Base-by-base conservation (phyloP, 768 basidiomycete genomes). In the Agrocybe praecox region DNA sequence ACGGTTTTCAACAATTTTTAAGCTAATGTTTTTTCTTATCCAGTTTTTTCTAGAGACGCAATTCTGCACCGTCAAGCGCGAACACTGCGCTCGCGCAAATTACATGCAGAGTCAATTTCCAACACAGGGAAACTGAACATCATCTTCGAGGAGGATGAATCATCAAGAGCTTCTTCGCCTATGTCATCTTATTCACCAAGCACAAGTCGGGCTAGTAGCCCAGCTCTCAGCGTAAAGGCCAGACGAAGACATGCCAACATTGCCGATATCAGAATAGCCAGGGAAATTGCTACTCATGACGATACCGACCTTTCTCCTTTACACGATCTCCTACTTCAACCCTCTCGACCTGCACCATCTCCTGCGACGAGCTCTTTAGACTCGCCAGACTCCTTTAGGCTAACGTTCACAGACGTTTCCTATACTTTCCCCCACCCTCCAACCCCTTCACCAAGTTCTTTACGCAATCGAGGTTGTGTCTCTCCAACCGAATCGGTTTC, bases 401-500 rank as follows among this genome's bases (percentile, higher is more conserved):
- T 73, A 15, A 71, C 69, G 0, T 76, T 76, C 55, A 67, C 67
- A 6, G 72, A 76, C 15, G 50, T 58, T 1, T 69, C 72, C 1
- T 71, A 67, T 61, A 67, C 59, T 24, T 78, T 76, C 47, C 76
- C 77, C 7, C 70, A 70, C 52, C 76, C 75, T 10, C 77, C 76
- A 0, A 59, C 67, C 3, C 67, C 72, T 17, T 69, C 72, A 29
- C 69, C 72, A 9, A 65, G 66, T 45, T 67, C 66, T 12, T 45
- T 50, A 33, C 55, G 55, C 45, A 63, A 65, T 19, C 59, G 66
- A 19, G 70, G 65, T 14, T 68, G 69, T 45, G 64, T 53, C 11
- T 76, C 76, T 1, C 74, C 76, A 2, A 72, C 72, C 1, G 75
- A 73, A 4, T 76, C 72, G n/a, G 66, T 65, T 42, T 76, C 79